Evolutionary conservation across 768 basidiomycete species (phyloP).

Genomic region (Pleurotus pulmonarius): DNA sequence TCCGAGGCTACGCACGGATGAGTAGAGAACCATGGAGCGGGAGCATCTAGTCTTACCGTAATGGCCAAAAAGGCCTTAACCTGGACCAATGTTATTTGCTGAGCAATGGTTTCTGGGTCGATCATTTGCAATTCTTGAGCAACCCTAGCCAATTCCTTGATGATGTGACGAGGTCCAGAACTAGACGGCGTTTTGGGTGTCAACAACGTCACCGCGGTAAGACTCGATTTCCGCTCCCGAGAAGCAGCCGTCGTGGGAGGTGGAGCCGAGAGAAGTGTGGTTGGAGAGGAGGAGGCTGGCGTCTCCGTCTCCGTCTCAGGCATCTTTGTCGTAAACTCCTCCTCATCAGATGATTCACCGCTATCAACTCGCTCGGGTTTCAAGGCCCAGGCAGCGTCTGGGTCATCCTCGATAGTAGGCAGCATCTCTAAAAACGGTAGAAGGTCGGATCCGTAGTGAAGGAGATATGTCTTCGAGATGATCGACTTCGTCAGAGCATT

Average conservation of each 20-base stretch:
- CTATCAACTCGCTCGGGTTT: conserved; percentile 62
- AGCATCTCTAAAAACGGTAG: conserved; percentile 75
- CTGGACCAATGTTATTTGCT: conserved; percentile 80
- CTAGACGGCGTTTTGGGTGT: conserved; percentile 28
- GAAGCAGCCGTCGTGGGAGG: conserved; percentile 18
- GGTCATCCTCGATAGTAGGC: conserved; percentile 54
- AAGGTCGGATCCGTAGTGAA: conserved; percentile 83
- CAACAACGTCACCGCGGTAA: conserved; percentile 39
- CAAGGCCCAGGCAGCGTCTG: conserved; percentile 70
- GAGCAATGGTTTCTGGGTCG: conserved; percentile 69
- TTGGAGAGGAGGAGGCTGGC: conserved; percentile 15
- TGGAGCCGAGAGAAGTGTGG: conserved; percentile 18
- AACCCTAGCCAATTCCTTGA: conserved; percentile 59
- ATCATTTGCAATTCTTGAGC: conserved; percentile 52
- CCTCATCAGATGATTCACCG: conserved; percentile 50
- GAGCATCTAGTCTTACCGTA: conserved; percentile 44
- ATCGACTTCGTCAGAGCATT: conserved; percentile 76
- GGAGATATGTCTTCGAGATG: conserved; percentile 72
- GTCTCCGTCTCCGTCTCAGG: conserved; percentile 11
- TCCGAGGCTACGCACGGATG: conserved; percentile 58
- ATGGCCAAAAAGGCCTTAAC: conserved; percentile 70
- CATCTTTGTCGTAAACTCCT: conserved; percentile 22
- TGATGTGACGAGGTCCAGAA: conserved; percentile 43
- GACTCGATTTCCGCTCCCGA: conserved; percentile 67
- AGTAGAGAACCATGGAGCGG: conserved; percentile 6